These are phyloP conservation scores for Barnettozyma sucrosica DNA, from an alignment of 805 yeast species.

Conservation along the genomic window DNA sequence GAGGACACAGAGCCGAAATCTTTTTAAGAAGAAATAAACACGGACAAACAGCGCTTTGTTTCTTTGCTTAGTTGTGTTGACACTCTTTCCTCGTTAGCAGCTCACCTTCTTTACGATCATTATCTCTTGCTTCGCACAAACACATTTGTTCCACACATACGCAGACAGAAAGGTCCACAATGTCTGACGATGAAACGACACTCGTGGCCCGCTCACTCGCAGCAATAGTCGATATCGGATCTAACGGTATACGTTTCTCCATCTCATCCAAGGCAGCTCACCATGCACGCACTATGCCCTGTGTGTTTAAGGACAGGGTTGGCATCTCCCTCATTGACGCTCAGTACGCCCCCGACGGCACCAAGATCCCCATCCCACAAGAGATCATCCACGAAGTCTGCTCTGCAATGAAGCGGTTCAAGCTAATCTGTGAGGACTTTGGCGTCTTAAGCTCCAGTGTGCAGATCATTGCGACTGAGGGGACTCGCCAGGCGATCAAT, in stretches of 20 bases:
- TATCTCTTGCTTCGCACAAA: too few species aligned
- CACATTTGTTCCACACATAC: too few species aligned
- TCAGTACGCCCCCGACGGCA: conserved; percentile 37
- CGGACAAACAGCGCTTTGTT: too few species aligned
- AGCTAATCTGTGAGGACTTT: conserved; percentile 65
- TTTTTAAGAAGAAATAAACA: too few species aligned
- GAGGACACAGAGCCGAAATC: too few species aligned
- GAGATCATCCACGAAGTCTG: conserved; percentile 55
- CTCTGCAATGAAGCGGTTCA: conserved; percentile 60
- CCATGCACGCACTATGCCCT: conserved; percentile 72
- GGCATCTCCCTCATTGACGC: conserved; percentile 66
- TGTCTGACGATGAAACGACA: conserved; percentile 37
- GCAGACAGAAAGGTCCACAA: not conserved
- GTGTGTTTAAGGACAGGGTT: conserved; percentile 68
- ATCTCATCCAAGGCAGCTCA: conserved; percentile 63
- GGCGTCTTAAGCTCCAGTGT: conserved; percentile 61
- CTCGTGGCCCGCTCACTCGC: conserved; percentile 52
- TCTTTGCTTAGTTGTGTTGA: too few species aligned
- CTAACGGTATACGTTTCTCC: conserved; percentile 68
- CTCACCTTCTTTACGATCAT: too few species aligned
- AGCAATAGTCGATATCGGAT: conserved; percentile 73
- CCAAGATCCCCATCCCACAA: conserved; percentile 49
- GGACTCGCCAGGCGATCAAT: conserved; percentile 64
- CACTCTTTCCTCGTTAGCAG: too few species aligned
- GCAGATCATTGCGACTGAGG: conserved; percentile 68